Conservation (phyloP, 768 basidiomycete genomes). For the Macrocybe gigantea region DNA sequence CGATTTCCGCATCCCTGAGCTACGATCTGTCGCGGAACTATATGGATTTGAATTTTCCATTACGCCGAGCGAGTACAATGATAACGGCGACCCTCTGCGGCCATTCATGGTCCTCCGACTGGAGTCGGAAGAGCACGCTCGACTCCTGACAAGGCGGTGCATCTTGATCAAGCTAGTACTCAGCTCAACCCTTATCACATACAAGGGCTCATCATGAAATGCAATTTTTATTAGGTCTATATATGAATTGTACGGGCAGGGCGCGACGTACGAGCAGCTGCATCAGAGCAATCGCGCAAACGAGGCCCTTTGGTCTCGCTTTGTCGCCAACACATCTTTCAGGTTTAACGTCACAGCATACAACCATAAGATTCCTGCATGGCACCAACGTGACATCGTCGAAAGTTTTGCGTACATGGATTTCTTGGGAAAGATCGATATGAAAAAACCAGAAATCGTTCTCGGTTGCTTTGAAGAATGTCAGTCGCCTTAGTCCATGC, state of each 20-base stretch:
- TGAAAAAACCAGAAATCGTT: constrained; percentile 72
- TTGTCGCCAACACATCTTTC: constrained; percentile 66
- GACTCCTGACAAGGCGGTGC: constrained; percentile 67
- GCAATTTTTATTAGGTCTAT: constrained; percentile 46
- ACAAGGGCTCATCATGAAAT: constrained; percentile 1
- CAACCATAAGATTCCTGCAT: constrained; percentile 68
- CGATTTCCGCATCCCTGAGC: constrained; percentile 81
- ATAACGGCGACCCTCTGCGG: constrained; percentile 46
- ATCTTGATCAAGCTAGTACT: constrained; percentile 76
- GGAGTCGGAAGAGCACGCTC: constrained; percentile 66
- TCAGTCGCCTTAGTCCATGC: constrained; percentile 25
- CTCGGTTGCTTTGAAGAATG: constrained; percentile 86
- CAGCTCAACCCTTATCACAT: constrained; percentile 1
- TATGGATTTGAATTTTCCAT: constrained; percentile 58
- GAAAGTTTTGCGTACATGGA: constrained; percentile 85
- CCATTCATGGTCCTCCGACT: constrained; percentile 76
- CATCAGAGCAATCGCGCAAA: constrained; percentile 48
- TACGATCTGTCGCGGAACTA: constrained; percentile 71
- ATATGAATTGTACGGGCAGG: constrained; percentile 74
- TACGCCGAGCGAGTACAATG: constrained; percentile 24
- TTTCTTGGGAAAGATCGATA: constrained; percentile 73
- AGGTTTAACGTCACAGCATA: constrained; percentile 72
- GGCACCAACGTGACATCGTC: constrained; percentile 59
- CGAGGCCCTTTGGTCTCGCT: constrained; percentile 48
- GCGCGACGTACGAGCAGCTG: constrained; percentile 60